phyloP scores from a whole-genome alignment of 75 land plant species.

The Pseudotsuga menziesii region DNA sequence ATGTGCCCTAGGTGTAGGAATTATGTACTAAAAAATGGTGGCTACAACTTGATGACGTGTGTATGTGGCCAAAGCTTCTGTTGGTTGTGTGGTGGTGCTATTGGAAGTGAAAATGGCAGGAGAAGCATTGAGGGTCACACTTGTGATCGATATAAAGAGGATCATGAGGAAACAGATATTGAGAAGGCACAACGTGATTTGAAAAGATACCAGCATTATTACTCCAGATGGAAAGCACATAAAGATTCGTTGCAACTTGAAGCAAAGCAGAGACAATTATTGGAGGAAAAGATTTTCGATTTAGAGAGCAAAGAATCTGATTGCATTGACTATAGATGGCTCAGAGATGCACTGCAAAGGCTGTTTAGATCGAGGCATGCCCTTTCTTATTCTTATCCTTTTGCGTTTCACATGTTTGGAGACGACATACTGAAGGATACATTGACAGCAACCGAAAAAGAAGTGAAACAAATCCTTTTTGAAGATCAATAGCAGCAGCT shows the following conservation, averaged over 20 bases:
- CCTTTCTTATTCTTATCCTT: slow-evolving; percentile 83
- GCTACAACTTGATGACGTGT: slow-evolving; percentile 73
- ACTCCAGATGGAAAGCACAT: slow-evolving; percentile 82
- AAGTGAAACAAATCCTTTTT: slow-evolving; percentile 30
- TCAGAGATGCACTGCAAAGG: slow-evolving; percentile 57
- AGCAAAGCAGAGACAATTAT: slow-evolving; percentile 52
- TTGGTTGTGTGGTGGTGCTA: slow-evolving; percentile 93
- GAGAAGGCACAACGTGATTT: slow-evolving; percentile 70
- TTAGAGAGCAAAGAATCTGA: slow-evolving; percentile 54
- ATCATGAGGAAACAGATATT: slow-evolving; percentile 33
- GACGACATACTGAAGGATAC: slow-evolving; percentile 12
- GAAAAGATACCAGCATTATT: slow-evolving; percentile 80
- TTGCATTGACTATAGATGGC: slow-evolving; percentile 82
- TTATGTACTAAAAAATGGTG: slow-evolving; percentile 76
- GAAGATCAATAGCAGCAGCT: slow-evolving; percentile 45
- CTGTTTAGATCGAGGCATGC: slow-evolving; percentile 78
- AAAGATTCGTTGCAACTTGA: slow-evolving; percentile 83
- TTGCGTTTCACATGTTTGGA: slow-evolving; percentile 73
- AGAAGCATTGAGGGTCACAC: slow-evolving; percentile 65
- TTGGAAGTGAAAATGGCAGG: slow-evolving; percentile 72
- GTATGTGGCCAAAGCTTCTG: slow-evolving; percentile 80
- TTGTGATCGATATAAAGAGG: slow-evolving; percentile 85
- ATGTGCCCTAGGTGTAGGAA: slow-evolving; percentile 80
- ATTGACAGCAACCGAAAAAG: slow-evolving; percentile 17
- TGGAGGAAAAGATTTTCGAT: slow-evolving; percentile 46